phyloP scores from a whole-genome alignment of 768 basidiomycete species.

The Lepiota brunneoincarnata region DNA sequence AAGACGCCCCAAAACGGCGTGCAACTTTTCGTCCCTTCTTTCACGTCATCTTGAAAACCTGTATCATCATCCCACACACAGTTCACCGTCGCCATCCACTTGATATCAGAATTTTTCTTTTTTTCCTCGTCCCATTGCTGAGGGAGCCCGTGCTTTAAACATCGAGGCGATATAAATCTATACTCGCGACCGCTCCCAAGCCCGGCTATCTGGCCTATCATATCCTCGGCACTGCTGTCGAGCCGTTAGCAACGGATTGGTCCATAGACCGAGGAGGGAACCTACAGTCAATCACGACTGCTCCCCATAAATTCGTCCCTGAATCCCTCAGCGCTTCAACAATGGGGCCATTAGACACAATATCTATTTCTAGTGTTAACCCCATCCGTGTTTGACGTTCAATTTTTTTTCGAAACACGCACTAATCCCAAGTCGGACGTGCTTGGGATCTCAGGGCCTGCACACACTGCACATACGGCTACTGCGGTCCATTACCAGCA shows the following conservation, averaged over 20 bases:
- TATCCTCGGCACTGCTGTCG: conserved; percentile 8
- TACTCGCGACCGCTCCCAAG: neutral
- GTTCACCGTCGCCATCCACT: neutral
- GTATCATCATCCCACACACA: neutral
- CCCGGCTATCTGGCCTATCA: neutral
- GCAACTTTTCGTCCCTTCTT: conserved; percentile 7
- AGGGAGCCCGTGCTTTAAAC: too few relatives aligned
- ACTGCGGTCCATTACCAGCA: too few relatives aligned
- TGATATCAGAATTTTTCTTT: neutral
- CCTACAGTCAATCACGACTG: neutral
- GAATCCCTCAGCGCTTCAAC: neutral
- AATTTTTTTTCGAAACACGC: neutral
- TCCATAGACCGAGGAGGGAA: conserved; percentile 1
- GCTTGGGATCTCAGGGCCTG: neutral
- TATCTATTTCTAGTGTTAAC: neutral
- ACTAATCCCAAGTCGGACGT: neutral
- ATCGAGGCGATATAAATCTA: too few relatives aligned
- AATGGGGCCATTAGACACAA: neutral
- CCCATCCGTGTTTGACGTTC: neutral
- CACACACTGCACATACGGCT: too few relatives aligned
- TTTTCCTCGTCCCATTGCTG: too few relatives aligned
- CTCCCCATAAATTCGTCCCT: neutral
- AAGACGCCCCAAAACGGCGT: conserved; percentile 17
- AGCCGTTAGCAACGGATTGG: neutral
- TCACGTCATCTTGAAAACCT: conserved; percentile 3